A percentile compares a stretch with the other conserved stretches of the same genome.
These are phyloP conservation scores for Lactuca sativa DNA, from an alignment of 129 eudicot species.

Conservation along the genomic window DNA sequence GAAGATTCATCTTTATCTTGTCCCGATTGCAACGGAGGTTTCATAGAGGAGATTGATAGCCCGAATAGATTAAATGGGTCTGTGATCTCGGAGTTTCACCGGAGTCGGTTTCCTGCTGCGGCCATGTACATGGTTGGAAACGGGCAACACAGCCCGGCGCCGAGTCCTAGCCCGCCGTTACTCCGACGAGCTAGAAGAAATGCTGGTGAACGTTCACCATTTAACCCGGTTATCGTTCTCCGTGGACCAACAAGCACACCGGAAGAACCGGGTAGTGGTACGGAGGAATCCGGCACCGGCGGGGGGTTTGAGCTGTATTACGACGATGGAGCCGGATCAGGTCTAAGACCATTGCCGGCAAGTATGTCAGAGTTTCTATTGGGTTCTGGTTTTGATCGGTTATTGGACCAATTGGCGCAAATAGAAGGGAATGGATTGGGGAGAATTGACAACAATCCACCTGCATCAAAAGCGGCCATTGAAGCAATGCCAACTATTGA, in stretches of 20 bases:
- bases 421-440: constrained; percentile 86
- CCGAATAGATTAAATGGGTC: constrained; percentile 49
- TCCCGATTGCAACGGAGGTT: constrained; percentile 84
- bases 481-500: constrained; percentile 77
- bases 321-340: constrained; percentile 94
- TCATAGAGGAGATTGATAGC: constrained; percentile 61
- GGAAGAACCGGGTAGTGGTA: constrained; percentile 6
- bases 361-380: constrained; percentile 79
- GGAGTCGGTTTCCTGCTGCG: constrained; percentile 66
- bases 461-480: constrained; percentile 93
- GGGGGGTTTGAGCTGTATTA: constrained; percentile 75
- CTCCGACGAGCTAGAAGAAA: constrained; percentile 52
- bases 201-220: constrained; percentile 74
- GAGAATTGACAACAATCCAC: constrained; percentile 67
- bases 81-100: constrained; percentile 41
- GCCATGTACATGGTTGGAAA: constrained; percentile 70
- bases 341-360: constrained; percentile 81
- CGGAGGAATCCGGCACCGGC: constrained; percentile 26
- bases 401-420: constrained; percentile 78
- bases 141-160: constrained; percentile 36
- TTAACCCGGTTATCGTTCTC: constrained; percentile 44
- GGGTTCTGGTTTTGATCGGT: constrained; percentile 82
- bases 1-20: constrained; percentile 54
- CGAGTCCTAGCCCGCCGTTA: constrained; percentile 57
- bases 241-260: constrained; percentile 39